These are phyloP conservation scores for Dactylonectria macrodidyma DNA, from an alignment of 2,329 filamentous ascomycete species.

Conservation along the genomic window DNA sequence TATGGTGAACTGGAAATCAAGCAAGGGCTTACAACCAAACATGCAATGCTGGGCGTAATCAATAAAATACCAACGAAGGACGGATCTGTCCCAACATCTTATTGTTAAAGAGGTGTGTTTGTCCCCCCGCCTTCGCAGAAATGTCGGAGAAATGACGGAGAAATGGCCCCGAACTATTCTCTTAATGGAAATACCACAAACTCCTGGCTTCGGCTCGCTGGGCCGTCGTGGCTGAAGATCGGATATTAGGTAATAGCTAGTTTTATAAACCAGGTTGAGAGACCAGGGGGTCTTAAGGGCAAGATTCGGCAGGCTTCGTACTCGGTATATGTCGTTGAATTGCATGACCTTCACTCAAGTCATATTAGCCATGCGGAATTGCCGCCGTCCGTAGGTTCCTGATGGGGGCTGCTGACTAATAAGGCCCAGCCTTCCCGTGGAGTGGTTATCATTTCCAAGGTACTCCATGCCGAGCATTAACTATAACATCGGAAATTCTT, in stretches of 20 bases:
- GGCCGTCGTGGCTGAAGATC: constrained; percentile 8
- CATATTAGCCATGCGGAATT: too few species aligned
- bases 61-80: not conserved
- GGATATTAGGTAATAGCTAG: not conserved
- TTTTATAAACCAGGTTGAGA: too few species aligned
- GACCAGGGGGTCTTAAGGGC: too few species aligned
- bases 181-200: not conserved
- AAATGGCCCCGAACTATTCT: not conserved
- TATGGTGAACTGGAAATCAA: not conserved
- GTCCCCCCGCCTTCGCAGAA: not conserved
- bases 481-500: too few species aligned
- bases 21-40: not conserved
- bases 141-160: not conserved
- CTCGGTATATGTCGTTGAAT: too few species aligned
- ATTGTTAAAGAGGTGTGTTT: not conserved
- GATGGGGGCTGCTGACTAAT: too few species aligned
- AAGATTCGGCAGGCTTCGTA: too few species aligned
- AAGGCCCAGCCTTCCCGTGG: too few species aligned
- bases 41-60: not conserved
- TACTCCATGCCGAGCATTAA: too few species aligned
- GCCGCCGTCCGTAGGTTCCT: too few species aligned
- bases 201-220: constrained; percentile 4
- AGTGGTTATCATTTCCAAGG: too few species aligned
- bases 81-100: not conserved
- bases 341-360: too few species aligned